Evolutionary conservation across 306 rosid genomes (phyloP), one percentile per base, ranked within the genome.

Genomic region (Dicorynia guianensis): DNA sequence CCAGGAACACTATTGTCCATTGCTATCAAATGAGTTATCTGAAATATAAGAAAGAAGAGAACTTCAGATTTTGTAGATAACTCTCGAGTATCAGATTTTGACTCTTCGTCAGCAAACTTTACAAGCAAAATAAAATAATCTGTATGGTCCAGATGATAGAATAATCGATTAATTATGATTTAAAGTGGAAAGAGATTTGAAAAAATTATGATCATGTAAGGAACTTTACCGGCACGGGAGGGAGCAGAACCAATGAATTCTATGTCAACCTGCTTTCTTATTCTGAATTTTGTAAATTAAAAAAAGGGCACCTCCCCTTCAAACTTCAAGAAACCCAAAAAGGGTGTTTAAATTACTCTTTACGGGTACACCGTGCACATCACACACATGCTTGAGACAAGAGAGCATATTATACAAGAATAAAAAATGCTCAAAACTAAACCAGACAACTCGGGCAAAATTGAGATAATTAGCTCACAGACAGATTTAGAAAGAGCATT

Each of bases 1-100:
- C 83, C 85, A 63, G 92, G 85, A 75, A 81, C 67, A 65, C 75
- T 83, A 80, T 69, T 63, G 42, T 81, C 90, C 97, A 93, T 93
- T 80, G 85, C 85, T 76, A 80, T 60, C 74, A 70, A 71, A 78
- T 66, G 67, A 44, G 71, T 68, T 75, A 66, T 79, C 92, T 85
- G 86, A 50, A 52, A 36, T 80, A 75, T 50, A 79, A 67, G 61
- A 68, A 56, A 82, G 62, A 64, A 20, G 60, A 76, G 55, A 81
- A 25, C 12, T 71, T 82, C 43, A 63, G 72, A 66, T 63, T 62
- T 58, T 2, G 35, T 48, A 25, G 30, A 25, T 25, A 25, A 25
- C 2, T 25, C 30, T 25, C 12, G 13, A 36, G 33, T 38, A 14
- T 5, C 7, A 5, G 19, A 18, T 20, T 63, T 25, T 39, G 49